These are phyloP conservation scores for Calonectria pseudoreteaudii DNA, from an alignment of 2,329 filamentous ascomycete genomes.

Conservation along the genomic window DNA sequence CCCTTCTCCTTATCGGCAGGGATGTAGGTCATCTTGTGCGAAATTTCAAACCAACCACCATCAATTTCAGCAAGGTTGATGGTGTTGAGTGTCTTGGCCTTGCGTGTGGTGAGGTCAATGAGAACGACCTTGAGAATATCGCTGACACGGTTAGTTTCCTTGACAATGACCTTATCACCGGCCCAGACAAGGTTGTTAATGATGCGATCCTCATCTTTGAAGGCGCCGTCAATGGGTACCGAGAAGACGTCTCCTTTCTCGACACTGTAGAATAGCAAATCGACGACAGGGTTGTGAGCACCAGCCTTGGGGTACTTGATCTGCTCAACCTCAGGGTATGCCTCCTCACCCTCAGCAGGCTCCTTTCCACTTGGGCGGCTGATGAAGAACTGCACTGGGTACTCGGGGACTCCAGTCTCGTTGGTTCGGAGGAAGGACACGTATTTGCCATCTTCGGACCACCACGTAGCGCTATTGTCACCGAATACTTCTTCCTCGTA, in stretches of 20 bases:
- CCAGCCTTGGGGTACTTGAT: conserved; percentile 99
- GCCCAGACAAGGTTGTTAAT: conserved; percentile 97
- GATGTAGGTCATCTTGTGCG: conserved; percentile 85
- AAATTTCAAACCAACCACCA: conserved; percentile 97
- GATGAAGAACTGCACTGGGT: conserved; percentile 93
- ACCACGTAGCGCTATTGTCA: conserved; percentile 90
- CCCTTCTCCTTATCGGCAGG: conserved; percentile 84
- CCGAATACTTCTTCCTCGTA: conserved; percentile 79
- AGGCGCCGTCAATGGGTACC: conserved; percentile 81
- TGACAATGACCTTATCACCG: conserved; percentile 84
- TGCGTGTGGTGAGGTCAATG: conserved; percentile 80
- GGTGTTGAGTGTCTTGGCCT: conserved; percentile 82
- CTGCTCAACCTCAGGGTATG: conserved; percentile 87
- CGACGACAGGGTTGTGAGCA: conserved; percentile 90
- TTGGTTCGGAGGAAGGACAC: conserved; percentile 94
- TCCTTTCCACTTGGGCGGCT: conserved; percentile 82
- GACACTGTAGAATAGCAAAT: conserved; percentile 90
- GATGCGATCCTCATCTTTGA: conserved; percentile 83
- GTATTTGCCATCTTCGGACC: conserved; percentile 90
- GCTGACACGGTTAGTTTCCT: conserved; percentile 94
- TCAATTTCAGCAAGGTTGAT: conserved; percentile 87
- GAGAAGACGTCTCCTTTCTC: conserved; percentile 81
- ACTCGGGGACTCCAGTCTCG: conserved; percentile 91
- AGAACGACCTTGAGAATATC: conserved; percentile 90
- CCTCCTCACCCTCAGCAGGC: conserved; percentile 78